These are phyloP conservation scores for Benincasa hispida DNA, from an alignment of 306 rosid species.

Conservation along the genomic window DNA sequence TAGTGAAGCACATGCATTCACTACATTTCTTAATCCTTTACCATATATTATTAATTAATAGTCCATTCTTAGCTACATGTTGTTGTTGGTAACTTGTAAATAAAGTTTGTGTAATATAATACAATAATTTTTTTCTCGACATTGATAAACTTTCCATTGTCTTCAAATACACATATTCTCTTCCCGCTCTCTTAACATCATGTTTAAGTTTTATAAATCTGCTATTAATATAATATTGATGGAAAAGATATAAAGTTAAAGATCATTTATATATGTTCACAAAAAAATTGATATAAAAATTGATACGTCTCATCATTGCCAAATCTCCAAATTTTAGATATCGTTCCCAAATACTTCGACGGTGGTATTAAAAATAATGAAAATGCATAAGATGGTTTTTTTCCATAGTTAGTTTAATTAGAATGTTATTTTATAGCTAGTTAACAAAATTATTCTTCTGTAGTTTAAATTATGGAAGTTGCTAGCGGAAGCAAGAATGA, in stretches of 20 bases:
- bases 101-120: not conserved
- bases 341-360: no score
- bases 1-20: not conserved
- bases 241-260: no score
- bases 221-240: no score
- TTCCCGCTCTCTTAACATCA: no score
- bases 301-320: not conserved
- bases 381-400: not conserved
- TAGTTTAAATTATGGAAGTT: not conserved
- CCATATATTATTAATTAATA: not conserved
- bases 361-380: no score
- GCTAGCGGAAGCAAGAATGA: not conserved
- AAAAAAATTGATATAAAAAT: no score
- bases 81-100: not conserved
- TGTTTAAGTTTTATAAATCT: no score
- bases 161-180: no score
- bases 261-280: no score
- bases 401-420: not conserved
- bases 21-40: not conserved
- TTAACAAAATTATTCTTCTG: not conserved
- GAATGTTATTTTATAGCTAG: not conserved
- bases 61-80: not conserved
- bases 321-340: not conserved
- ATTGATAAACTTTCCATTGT: no score
- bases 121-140: not conserved